Evolutionary conservation across 257 asterid species (phyloP), one percentile per base, ranked within the genome.

Genomic region (Solanum pimpinellifolium): DNA sequence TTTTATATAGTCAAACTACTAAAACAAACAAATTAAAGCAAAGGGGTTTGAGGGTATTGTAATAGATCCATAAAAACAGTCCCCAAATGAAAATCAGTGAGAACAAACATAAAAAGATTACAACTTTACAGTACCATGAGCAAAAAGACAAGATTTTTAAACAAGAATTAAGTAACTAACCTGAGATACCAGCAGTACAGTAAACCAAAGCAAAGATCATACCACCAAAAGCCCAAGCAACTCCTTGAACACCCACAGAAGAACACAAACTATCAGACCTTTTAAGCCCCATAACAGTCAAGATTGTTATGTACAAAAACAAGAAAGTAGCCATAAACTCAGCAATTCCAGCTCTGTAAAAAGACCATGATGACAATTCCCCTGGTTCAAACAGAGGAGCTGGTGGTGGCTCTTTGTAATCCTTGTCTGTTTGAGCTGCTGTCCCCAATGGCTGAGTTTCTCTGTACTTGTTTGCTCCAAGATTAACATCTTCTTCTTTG

Each of bases 281-380:
- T 6, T 83, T 77, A 3, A 90, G 91, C 1, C 93, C 93, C 93
- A 91, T 91, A 25, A 91, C 93, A 83, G 93, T 91, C 87, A 91
- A 74, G 81, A 91, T 85, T 1, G 92, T 90, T 39, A 91, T 91
- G 86, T 91, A 91, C 42, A 91, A 86, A 75, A 91, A 91, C 88
- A 91, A 82, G 91, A 94, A 93, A 33, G 95, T 94, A 31, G 94
- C 97, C 87, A 94, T 87, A 82, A 94, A 94, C 81, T 94, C 97
- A 1, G 97, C 97, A 52, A 94, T 93, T 14, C 97, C 94, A 85
- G 97, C 97, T 62, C 97, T 90, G 93, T 94, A 94, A 65, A 94
- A 94, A 2, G 97, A 94, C 97, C 96, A 94, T 86, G 97, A 94
- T 9, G 90, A 85, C 87, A 94, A 85, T 85, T 94, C 97, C 2